phyloP scores from a whole-genome alignment of 345 rosid genomes.

The Salix brachista region DNA sequence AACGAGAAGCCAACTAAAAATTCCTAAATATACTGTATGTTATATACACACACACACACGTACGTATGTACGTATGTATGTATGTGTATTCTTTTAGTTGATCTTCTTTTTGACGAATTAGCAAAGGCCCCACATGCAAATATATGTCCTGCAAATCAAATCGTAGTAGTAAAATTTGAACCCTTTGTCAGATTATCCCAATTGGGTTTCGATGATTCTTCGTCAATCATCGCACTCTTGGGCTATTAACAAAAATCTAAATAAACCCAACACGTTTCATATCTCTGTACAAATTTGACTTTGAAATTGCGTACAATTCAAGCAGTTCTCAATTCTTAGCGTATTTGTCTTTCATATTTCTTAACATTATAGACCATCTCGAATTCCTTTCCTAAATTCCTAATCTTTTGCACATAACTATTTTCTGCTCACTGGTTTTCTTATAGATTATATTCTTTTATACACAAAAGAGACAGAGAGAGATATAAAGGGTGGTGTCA shows the following conservation, averaged over 20 bases:
- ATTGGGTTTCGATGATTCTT: constrained; percentile 27
- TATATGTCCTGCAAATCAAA: background rate
- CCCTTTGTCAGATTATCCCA: background rate
- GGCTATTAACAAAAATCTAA: constrained; percentile 1
- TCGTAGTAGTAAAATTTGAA: background rate
- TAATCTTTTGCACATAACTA: constrained; percentile 20
- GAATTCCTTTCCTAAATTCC: background rate
- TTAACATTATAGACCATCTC: constrained; percentile 16
- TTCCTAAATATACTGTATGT: no score
- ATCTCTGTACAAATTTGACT: constrained; percentile 32
- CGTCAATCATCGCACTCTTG: constrained; percentile 17
- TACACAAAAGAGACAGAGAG: constrained; percentile 5
- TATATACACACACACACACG: no score
- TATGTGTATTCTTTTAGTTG: background rate
- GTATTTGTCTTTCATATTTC: constrained; percentile 22
- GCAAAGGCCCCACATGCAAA: background rate
- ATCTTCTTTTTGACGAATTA: constrained; percentile 2
- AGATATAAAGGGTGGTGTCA: constrained; percentile 10
- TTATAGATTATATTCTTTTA: constrained; percentile 15
- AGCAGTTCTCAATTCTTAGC: constrained; percentile 27
- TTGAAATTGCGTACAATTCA: constrained; percentile 41
- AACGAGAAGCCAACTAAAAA: background rate
- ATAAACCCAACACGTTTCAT: background rate
- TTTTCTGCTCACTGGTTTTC: constrained; percentile 14
- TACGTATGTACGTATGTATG: no score